phyloP scores from a whole-genome alignment of 2,329 filamentous ascomycete genomes.

The Nannizziopsis arthrosporioides region DNA sequence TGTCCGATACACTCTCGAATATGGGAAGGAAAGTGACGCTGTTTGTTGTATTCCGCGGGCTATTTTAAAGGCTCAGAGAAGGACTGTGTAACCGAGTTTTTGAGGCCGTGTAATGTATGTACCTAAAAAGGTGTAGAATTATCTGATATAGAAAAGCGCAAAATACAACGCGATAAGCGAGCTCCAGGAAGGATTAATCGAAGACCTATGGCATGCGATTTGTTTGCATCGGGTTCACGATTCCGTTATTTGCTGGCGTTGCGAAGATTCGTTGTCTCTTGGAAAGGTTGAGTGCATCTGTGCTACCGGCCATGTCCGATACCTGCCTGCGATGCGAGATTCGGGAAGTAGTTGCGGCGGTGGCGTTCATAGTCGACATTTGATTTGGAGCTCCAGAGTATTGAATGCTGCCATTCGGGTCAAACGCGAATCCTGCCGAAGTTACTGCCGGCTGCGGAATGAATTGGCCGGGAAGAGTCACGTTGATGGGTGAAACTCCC shows the following conservation, averaged over 20 bases:
- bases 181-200: background rate
- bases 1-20: background rate
- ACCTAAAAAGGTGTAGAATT: background rate
- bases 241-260: constrained; percentile 26
- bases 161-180: background rate
- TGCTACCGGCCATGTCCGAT: constrained; percentile 48
- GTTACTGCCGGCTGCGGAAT: constrained; percentile 18
- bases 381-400: constrained; percentile 11
- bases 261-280: constrained; percentile 51
- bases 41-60: background rate
- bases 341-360: constrained; percentile 14
- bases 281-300: constrained; percentile 41
- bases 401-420: constrained; percentile 16
- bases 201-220: constrained; percentile 22
- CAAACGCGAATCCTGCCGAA: constrained; percentile 7
- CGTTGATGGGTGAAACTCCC: constrained; percentile 46
- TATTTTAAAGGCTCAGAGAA: background rate
- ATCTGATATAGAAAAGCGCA: constrained; percentile 1
- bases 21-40: constrained; percentile 1
- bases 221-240: constrained; percentile 41
- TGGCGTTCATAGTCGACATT: constrained; percentile 18
- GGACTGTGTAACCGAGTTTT: background rate
- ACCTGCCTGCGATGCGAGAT: constrained; percentile 43
- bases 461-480: constrained; percentile 35
- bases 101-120: constrained; percentile 4